Percentiles rank a stretch among this genome's conserved stretches.
These are phyloP conservation scores for Penicillium sclerotiorum DNA, from an alignment of 2,329 filamentous ascomycete species.

Conservation along the genomic window DNA sequence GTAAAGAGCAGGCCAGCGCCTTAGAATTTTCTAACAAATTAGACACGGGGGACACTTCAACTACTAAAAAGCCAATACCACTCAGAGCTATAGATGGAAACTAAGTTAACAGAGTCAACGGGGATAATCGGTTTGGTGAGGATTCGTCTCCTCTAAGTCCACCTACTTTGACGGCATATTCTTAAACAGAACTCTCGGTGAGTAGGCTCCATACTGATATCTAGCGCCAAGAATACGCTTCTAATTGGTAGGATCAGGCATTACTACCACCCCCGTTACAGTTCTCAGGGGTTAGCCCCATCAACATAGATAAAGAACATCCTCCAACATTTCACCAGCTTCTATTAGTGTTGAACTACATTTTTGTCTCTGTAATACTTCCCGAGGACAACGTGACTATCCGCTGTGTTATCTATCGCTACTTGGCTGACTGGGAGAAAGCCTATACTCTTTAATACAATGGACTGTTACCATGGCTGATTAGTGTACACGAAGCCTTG, in stretches of 20 bases:
- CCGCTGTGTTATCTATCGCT: not conserved
- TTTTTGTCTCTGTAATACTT: not conserved
- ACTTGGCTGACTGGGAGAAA: not conserved
- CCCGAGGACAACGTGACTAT: not conserved
- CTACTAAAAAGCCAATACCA: not conserved
- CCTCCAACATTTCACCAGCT: too few species aligned
- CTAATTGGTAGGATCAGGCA: not conserved
- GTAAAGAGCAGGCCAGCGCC: not conserved
- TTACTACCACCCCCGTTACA: too few species aligned
- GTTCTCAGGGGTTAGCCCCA: too few species aligned
- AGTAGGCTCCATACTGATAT: not conserved
- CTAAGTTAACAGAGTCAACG: not conserved
- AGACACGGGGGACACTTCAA: not conserved
- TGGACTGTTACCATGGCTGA: not conserved
- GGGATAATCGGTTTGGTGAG: not conserved
- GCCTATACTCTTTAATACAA: not conserved
- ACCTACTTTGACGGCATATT: not conserved
- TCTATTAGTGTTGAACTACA: not conserved
- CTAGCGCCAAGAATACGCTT: not conserved
- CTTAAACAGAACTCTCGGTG: not conserved
- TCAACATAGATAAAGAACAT: too few species aligned
- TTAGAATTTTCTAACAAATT: not conserved
- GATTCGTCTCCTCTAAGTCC: not conserved
- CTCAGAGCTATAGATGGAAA: not conserved
- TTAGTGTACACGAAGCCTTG: not conserved